Evolutionary conservation across 148 eudicot species (phyloP).

Genomic region (Suaeda aralocaspica): DNA sequence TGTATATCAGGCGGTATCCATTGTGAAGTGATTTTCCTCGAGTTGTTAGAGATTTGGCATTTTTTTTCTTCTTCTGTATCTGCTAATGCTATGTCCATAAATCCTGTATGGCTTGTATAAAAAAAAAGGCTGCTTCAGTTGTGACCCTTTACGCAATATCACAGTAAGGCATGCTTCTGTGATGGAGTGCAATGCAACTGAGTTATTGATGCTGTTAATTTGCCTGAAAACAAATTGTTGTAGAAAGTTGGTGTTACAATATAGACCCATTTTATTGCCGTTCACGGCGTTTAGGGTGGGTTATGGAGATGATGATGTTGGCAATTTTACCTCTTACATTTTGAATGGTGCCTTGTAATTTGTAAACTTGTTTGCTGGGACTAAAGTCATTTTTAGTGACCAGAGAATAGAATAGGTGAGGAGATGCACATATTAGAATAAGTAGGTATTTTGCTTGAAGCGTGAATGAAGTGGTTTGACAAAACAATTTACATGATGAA

Average conservation of each 20-base stretch:
- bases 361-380: neutral
- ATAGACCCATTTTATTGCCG: neutral
- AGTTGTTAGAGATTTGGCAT: neutral
- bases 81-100: neutral
- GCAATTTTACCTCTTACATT: neutral
- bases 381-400: neutral
- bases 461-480: neutral
- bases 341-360: neutral
- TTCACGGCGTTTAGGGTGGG: no score
- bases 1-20: neutral
- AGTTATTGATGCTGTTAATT: no score
- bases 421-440: neutral
- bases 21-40: neutral
- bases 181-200: neutral
- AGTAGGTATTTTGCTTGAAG: no score
- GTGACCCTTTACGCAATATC: neutral
- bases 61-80: neutral
- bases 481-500: neutral
- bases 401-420: neutral
- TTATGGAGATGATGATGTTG: neutral
- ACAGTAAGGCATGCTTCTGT: neutral
- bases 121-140: neutral
- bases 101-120: neutral
- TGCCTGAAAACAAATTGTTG: no score
- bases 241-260: no score